phyloP scores from a whole-genome alignment of 106 monocot species.

The Acanthochlamys bracteata region DNA sequence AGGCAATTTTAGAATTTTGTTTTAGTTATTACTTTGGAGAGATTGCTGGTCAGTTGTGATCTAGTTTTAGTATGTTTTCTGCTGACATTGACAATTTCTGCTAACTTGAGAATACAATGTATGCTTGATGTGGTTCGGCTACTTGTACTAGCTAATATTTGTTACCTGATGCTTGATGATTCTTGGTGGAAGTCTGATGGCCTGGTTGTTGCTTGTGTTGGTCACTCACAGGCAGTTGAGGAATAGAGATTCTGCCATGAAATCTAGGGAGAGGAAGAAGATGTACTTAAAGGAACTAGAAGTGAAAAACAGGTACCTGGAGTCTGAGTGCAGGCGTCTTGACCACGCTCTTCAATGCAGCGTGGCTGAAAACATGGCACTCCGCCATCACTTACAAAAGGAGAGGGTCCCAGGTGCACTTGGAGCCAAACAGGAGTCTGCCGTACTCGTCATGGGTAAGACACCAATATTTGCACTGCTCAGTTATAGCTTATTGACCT shows the following conservation, averaged over 20 bases:
- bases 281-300: constrained; percentile 71
- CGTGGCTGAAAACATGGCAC: constrained; percentile 60
- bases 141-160: not conserved
- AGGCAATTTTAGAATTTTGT: too few species aligned
- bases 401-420: constrained; percentile 35
- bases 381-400: constrained; percentile 50
- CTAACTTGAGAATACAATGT: not conserved
- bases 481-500: too few species aligned
- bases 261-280: constrained; percentile 95
- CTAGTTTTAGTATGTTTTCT: too few species aligned
- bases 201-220: not conserved
- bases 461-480: not conserved
- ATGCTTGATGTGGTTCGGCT: not conserved
- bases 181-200: not conserved
- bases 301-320: constrained; percentile 70
- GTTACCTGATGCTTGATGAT: not conserved
- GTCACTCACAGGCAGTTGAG: constrained; percentile 64
- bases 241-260: constrained; percentile 93
- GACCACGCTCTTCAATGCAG: constrained; percentile 55
- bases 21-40: too few species aligned
- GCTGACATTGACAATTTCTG: too few species aligned
- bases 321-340: constrained; percentile 76
- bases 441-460: constrained; percentile 95
- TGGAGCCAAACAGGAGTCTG: constrained; percentile 94
- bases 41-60: too few species aligned